phyloP scores from a whole-genome alignment of 805 yeast species.

The Wickerhamiella australiensis region DNA sequence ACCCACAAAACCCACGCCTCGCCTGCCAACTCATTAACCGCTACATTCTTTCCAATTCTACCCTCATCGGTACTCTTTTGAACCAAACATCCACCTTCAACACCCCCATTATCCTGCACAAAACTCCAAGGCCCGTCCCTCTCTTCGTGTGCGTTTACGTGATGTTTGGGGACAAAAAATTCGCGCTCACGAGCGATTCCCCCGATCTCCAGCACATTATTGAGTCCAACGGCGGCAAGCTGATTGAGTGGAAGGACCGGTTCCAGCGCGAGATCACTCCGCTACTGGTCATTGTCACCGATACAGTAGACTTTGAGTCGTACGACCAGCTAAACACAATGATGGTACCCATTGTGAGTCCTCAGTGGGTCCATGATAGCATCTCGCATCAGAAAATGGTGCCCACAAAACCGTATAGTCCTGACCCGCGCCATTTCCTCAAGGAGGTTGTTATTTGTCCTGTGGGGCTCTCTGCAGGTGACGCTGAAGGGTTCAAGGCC shows the following conservation, averaged over 20 bases:
- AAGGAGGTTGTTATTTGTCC: conserved; percentile 50
- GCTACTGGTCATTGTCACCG: conserved; percentile 36
- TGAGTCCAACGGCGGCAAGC: conserved; percentile 18
- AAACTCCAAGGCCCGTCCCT: not conserved
- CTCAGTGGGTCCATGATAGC: conserved; percentile 48
- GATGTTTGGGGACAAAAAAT: conserved; percentile 9
- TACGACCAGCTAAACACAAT: conserved; percentile 36
- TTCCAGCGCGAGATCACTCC: conserved; percentile 27
- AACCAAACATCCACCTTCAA: too few relatives aligned
- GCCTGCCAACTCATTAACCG: too few relatives aligned
- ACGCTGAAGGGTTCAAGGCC: conserved; percentile 53
- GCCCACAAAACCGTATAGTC: conserved; percentile 51
- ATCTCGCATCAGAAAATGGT: conserved; percentile 32
- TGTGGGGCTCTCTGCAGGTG: conserved; percentile 45
- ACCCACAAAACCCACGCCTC: too few relatives aligned
- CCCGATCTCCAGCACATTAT: conserved; percentile 15
- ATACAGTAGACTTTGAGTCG: conserved; percentile 41
- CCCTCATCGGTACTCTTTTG: too few relatives aligned
- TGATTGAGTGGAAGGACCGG: conserved; percentile 22
- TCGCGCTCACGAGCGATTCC: not conserved
- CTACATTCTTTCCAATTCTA: too few relatives aligned
- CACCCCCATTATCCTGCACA: too few relatives aligned
- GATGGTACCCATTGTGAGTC: conserved; percentile 55
- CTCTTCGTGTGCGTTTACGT: not conserved
- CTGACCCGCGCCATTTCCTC: conserved; percentile 56